Evolutionary conservation across 2,329 filamentous ascomycete genomes (phyloP), one percentile per base, ranked within the genome.

Genomic region (Cryoendolithus antarcticus): DNA sequence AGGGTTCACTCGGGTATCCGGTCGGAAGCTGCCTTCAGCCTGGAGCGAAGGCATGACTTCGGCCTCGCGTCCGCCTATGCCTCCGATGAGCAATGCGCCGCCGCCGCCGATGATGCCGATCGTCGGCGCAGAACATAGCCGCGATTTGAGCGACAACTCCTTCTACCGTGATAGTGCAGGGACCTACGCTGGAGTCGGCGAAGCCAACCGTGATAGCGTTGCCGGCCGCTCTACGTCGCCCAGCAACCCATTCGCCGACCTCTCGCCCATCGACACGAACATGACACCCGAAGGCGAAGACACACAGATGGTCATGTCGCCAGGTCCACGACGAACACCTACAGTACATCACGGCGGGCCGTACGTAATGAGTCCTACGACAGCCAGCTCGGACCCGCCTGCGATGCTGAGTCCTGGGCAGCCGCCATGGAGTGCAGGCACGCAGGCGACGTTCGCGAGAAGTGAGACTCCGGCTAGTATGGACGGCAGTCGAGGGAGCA

Each of bases 41-140:
- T 69, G 66, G 52, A 68, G 65, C 42, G 60, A 62, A 41, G 66
- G 66, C 40, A 65, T 68, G 62, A 64, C 55, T 11, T 61, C 61
- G 3, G 15, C 15, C 15, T 19, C 15, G 15, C 15, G 5, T 19
- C 56, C 59, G 8, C 40, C 40, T 4, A 28, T 35, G 7, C 15
- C 15, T 15, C 34, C 31, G 11, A 24, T 30, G 35, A 43, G 30
- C n/a, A 19, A 19, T 19, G 15, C 15, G 15, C 15, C 15, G 15
- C 15, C 15, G 15, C 40, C 43, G 11, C 43, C 45, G 27, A 30
- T 32, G 37, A 45, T 43, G 32, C 46, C 46, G 45, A 46, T 19
- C 36, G 41, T 30, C 5, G 15, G 15, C 15, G 38, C 32, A 13
- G 19, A 19, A 21, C n/a, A 29, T 19, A 30, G 37, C 4, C 44